Conservation (phyloP, 352 stramenopile species). For the Phytophthora constricta region DNA sequence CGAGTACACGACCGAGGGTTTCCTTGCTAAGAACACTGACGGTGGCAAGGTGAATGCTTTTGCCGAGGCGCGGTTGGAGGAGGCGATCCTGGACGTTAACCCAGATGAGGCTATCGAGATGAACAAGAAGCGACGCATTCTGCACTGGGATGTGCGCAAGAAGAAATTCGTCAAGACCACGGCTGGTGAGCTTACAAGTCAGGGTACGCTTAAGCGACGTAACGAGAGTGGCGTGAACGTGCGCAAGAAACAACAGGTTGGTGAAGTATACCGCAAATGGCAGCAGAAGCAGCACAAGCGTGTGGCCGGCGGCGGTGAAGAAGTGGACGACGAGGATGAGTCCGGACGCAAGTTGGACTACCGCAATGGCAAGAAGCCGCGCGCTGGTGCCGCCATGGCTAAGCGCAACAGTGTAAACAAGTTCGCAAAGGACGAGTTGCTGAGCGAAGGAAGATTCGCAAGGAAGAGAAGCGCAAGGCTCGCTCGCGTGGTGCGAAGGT, state of each 20-base stretch:
- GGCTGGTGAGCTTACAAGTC: constrained; percentile 87
- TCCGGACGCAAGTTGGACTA: constrained; percentile 71
- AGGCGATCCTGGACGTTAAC: constrained; percentile 98
- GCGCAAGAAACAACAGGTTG: constrained; percentile 88
- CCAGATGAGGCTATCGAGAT: constrained; percentile 98
- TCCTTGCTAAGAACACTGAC: constrained; percentile 74
- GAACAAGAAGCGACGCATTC: constrained; percentile 97
- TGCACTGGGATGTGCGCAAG: constrained; percentile 99
- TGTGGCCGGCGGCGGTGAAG: constrained; percentile 74
- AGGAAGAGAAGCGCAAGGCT: constrained; percentile 87
- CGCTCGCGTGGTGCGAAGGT: constrained; percentile 82
- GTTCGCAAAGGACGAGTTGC: constrained; percentile 79
- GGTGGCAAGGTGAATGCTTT: constrained; percentile 83
- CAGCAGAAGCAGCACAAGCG: constrained; percentile 91
- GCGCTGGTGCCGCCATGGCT: constrained; percentile 33
- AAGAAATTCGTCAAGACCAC: constrained; percentile 96
- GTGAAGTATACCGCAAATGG: constrained; percentile 95
- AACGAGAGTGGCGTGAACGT: constrained; percentile 87
- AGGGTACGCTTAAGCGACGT: constrained; percentile 81
- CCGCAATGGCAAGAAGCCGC: constrained; percentile 80
- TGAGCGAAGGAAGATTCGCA: constrained; percentile 84
- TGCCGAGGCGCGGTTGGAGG: constrained; percentile 90
- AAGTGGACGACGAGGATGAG: constrained; percentile 67
- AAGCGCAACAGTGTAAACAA: constrained; percentile 71
- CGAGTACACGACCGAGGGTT: constrained; percentile 79